Conservation (phyloP, 495 filamentous ascomycete genomes). For the Durotheca rogersii region DNA sequence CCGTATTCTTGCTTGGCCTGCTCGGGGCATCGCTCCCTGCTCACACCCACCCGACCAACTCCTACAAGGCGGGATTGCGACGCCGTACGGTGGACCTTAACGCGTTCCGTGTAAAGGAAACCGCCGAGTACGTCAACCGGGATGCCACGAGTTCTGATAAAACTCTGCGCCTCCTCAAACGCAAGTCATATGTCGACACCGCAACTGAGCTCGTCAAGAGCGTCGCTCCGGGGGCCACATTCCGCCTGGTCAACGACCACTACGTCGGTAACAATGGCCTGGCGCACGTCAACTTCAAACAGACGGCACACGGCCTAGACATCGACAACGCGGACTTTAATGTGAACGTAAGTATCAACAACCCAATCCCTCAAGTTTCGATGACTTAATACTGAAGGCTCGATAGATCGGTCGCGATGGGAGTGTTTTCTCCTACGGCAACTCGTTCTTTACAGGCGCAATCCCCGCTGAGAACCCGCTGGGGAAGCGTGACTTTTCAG, state of each 20-base stretch:
- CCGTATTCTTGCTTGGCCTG: constrained; percentile 37
- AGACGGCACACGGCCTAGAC: constrained; percentile 53
- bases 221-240: constrained; percentile 32
- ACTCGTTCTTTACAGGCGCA: constrained; percentile 43
- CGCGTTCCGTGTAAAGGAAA: constrained; percentile 33
- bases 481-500: constrained; percentile 38
- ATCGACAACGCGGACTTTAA: constrained; percentile 59
- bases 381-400: constrained; percentile 18
- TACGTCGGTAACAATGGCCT: constrained; percentile 51
- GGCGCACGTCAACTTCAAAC: constrained; percentile 55
- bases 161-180: constrained; percentile 28
- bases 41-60: constrained; percentile 25
- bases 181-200: constrained; percentile 36
- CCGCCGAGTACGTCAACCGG: constrained; percentile 32
- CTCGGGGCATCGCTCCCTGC: constrained; percentile 36
- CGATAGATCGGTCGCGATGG: constrained; percentile 42
- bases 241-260: constrained; percentile 47
- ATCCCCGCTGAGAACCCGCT: constrained; percentile 37
- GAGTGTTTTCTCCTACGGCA: constrained; percentile 46
- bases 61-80: constrained; percentile 26
- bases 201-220: constrained; percentile 38
- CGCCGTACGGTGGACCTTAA: constrained; percentile 39
- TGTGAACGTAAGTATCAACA: constrained; percentile 49
- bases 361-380: neutral
- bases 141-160: constrained; percentile 18